phyloP scores from a whole-genome alignment of 1,284 basidiomycete genomes.

The Trametes versicolor region DNA sequence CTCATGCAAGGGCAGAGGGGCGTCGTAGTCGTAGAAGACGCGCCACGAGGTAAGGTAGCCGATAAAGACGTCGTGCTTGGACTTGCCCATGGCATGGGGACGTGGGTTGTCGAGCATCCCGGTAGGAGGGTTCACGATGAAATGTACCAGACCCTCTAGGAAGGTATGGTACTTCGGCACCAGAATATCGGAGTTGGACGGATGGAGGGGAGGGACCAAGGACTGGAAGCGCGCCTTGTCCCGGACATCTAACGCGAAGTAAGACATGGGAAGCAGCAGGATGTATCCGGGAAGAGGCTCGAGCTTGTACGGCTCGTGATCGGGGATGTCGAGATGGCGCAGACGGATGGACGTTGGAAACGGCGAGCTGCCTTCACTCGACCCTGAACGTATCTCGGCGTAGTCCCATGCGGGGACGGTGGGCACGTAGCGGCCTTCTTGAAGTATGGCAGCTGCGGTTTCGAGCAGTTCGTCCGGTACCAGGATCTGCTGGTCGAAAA shows the following conservation, averaged over 20 bases:
- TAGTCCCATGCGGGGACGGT: conserved; percentile 6
- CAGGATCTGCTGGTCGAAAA: conserved; percentile 24
- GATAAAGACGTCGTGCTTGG: conserved; percentile 18
- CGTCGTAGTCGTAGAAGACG: conserved; percentile 13
- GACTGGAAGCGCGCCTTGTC: conserved; percentile 8
- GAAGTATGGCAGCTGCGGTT: conserved; percentile 2
- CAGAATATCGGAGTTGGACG: conserved; percentile 12
- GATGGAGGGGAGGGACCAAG: conserved; percentile 18
- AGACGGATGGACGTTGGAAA: conserved; percentile 12
- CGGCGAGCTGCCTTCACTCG: conserved; percentile 1
- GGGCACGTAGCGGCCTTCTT: conserved; percentile 14
- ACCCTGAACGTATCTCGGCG: not conserved
- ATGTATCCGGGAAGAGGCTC: conserved; percentile 11
- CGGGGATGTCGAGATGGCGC: conserved; percentile 21
- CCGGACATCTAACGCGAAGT: conserved; percentile 13
- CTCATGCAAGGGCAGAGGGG: not conserved
- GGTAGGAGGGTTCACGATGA: conserved; percentile 18
- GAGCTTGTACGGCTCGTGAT: conserved; percentile 18
- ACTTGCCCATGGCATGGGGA: conserved; percentile 6
- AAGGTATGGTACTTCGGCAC: conserved; percentile 21
- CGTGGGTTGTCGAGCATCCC: conserved; percentile 1
- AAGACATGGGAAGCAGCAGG: conserved; percentile 12
- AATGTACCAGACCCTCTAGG: conserved; percentile 17
- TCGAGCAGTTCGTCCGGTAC: conserved; percentile 17
- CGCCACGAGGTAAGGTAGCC: conserved; percentile 10